These are phyloP conservation scores for Hypomontagnella monticulosa DNA, from an alignment of 495 filamentous ascomycete species.

Conservation along the genomic window DNA sequence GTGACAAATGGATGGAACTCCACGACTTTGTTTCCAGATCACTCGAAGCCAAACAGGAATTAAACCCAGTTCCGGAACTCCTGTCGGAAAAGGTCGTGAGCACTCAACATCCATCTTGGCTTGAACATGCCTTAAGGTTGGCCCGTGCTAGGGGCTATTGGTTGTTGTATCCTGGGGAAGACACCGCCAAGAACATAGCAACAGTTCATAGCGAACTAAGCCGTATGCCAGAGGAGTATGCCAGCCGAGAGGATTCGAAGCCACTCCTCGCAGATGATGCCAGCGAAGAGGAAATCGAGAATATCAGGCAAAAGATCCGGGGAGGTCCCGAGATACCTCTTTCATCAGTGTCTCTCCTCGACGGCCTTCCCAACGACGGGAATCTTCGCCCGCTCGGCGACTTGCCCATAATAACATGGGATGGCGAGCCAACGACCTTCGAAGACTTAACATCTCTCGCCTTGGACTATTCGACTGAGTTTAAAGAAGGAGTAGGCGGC, in stretches of 20 bases:
- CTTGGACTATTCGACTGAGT: conserved; percentile 52
- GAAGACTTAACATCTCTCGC: conserved; percentile 49
- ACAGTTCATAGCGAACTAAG: conserved; percentile 79
- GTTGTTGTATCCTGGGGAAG: conserved; percentile 74
- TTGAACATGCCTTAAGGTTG: conserved; percentile 79
- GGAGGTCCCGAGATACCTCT: conserved; percentile 42
- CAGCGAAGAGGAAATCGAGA: conserved; percentile 42
- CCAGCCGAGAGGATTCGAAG: conserved; percentile 22
- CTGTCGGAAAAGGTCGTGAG: conserved; percentile 61
- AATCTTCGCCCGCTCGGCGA: conserved; percentile 48
- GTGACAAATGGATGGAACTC: conserved; percentile 83
- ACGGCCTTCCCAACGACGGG: conserved; percentile 50
- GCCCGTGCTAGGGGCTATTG: conserved; percentile 76
- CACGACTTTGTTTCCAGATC: conserved; percentile 74
- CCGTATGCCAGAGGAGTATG: conserved; percentile 74
- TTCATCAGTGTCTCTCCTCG: conserved; percentile 45
- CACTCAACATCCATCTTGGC: conserved; percentile 75
- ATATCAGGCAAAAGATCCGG: conserved; percentile 32
- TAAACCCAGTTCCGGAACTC: conserved; percentile 43
- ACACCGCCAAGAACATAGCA: conserved; percentile 61
- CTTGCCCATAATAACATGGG: conserved; percentile 55
- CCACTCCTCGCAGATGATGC: conserved; percentile 26
- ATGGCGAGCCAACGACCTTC: conserved; percentile 46
- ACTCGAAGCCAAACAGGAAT: conserved; percentile 54
- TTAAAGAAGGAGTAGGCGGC: conserved; percentile 52